Conservation (phyloP, 805 yeast genomes). For the Zygosaccharomyces siamensis region DNA sequence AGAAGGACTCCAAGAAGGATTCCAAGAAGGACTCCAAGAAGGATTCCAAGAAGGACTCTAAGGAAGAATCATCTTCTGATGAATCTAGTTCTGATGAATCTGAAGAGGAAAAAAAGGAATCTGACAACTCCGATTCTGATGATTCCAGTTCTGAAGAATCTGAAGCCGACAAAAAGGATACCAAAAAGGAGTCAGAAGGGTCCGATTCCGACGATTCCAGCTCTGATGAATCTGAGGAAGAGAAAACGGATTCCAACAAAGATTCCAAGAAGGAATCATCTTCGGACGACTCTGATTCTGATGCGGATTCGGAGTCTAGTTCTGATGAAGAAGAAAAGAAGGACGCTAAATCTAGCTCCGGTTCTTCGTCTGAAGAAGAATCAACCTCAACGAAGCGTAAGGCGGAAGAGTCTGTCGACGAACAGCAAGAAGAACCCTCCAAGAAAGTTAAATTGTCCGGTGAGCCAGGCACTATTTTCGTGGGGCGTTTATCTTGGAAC, state of each 20-base stretch:
- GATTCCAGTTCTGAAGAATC: constrained; percentile 23
- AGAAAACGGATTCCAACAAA: constrained; percentile 8
- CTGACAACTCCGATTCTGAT: constrained; percentile 24
- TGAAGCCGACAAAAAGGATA: constrained; percentile 8
- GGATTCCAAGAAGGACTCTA: constrained; percentile 24
- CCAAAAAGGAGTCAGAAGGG: constrained; percentile 20
- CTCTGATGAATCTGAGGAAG: constrained; percentile 17
- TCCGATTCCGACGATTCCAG: constrained; percentile 24
- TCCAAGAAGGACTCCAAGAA: constrained; percentile 26
- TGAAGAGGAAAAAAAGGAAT: constrained; percentile 19
- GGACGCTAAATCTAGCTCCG: constrained; percentile 27
- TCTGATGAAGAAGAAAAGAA: constrained; percentile 4
- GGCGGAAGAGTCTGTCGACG: constrained; percentile 35
- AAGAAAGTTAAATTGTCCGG: constrained; percentile 38
- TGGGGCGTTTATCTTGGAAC: constrained; percentile 96
- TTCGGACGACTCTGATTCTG: constrained; percentile 15
- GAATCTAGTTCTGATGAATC: constrained; percentile 21
- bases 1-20: constrained; percentile 24
- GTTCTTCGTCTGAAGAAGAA: constrained; percentile 33
- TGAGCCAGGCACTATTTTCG: constrained; percentile 87
- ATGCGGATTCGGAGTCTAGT: constrained; percentile 11
- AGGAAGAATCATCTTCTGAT: constrained; percentile 21
- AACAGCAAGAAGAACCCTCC: constrained; percentile 40
- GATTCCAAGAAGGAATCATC: not conserved
- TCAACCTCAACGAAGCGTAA: constrained; percentile 34